Base-by-base conservation (phyloP, 2,329 filamentous ascomycete genomes). In the Nectriaceae sp. region DNA sequence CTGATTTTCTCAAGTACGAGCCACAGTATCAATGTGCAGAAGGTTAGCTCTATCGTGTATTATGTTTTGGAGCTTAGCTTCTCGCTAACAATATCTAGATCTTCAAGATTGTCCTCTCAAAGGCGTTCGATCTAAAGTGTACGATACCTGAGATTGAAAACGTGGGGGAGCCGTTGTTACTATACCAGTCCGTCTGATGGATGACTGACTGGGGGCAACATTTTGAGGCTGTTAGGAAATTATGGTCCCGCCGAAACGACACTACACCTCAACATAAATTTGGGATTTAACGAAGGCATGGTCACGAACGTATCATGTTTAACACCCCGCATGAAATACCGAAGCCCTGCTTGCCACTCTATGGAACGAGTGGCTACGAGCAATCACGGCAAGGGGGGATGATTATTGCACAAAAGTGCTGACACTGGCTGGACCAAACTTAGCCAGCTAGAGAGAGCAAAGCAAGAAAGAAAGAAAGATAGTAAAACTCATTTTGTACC, bases 71-170 rank as follows among this genome's bases (percentile, higher is more conserved):
- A 15, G 43, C 36, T 18, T 3, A 15, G 42, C 50, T 50, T 42
- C 41, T 29, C 49, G 42, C 54, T 57, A 15, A 47, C 41, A 11
- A 11, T 2, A 18, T 6, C 2, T 63, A 97, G 93, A 99, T 99
- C 66, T 99, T 99, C 83, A 99, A 99, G 73, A 99, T 99, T 62
- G 94, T 99, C 49, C 82, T 99, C 20, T 96, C 93, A 56, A 99
- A 99, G 74, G 94, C 94, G 2, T 99, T 99, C 68, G 94, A 99
- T 70, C 82, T 99, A 49, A 97, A 97, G 71, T 99, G 94, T 77
- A 99, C 94, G 22, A 97, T 99, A 66, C 94, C 94, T 40, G 94
- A 99, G 73, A 97, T 99, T 71, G 93, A 97, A 74, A 95, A 97
- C 69, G 88, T 97, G 48, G 94, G 94, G 72, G 94, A 99, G 73